These are phyloP conservation scores for Suhomyces tanzawaensis DNA, from an alignment of 805 yeast species.

Conservation along the genomic window DNA sequence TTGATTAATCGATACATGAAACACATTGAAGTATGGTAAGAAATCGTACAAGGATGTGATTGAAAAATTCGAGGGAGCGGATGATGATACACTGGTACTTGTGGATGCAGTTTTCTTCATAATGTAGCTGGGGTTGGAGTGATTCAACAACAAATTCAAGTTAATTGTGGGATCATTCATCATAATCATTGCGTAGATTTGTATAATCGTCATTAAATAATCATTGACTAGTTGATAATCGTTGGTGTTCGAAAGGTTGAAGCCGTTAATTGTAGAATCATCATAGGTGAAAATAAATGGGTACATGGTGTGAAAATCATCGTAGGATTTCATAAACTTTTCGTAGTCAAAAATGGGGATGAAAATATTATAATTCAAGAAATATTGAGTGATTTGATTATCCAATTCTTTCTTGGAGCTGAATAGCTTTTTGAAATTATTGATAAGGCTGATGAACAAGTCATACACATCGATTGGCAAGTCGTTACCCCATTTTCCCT, in stretches of 20 bases:
- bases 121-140: constrained; percentile 30
- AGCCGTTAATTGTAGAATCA: constrained; percentile 45
- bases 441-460: constrained; percentile 42
- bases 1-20: constrained; percentile 46
- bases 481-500: constrained; percentile 8
- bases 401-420: constrained; percentile 41
- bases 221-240: constrained; percentile 43
- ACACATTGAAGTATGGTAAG: constrained; percentile 47
- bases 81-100: constrained; percentile 1
- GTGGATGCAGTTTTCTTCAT: constrained; percentile 5
- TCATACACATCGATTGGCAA: constrained; percentile 43
- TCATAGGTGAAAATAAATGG: constrained; percentile 48
- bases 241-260: constrained; percentile 42
- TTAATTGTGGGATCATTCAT: constrained; percentile 48
- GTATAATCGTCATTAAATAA: constrained; percentile 43
- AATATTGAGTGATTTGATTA: constrained; percentile 46
- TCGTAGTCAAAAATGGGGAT: constrained; percentile 56
- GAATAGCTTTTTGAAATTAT: constrained; percentile 42
- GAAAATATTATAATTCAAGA: constrained; percentile 51
- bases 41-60: constrained; percentile 43
- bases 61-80: constrained; percentile 15
- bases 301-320: constrained; percentile 46
- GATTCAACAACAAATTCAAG: constrained; percentile 40
- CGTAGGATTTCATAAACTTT: constrained; percentile 50
- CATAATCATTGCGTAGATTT: constrained; percentile 51